Evolutionary conservation across 2,329 filamentous ascomycete genomes (phyloP).

Genomic region (Cordyceps militaris): DNA sequence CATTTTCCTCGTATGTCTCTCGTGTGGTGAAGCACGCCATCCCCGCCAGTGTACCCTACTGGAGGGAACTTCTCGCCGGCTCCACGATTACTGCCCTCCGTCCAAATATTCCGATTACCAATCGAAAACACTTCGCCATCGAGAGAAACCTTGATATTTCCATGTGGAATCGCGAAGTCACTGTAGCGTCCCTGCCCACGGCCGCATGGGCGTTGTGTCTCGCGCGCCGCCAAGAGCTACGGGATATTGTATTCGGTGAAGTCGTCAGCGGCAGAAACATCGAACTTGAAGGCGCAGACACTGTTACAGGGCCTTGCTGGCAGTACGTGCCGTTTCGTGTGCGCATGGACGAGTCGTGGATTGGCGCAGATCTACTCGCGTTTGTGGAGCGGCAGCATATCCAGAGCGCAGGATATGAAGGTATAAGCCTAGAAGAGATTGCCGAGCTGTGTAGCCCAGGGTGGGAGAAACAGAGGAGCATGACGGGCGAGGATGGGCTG

Average conservation of each 20-base stretch:
- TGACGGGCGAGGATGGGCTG: conserved; percentile 15
- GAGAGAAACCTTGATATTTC: conserved; percentile 39
- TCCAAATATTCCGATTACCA: conserved; percentile 30
- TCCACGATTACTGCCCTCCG: conserved; percentile 42
- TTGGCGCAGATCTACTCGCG: conserved; percentile 43
- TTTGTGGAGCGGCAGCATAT: conserved; percentile 52
- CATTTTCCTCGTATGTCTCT: conserved; percentile 41
- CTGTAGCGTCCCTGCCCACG: conserved; percentile 58
- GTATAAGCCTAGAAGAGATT: conserved; percentile 48
- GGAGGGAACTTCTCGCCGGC: conserved; percentile 49
- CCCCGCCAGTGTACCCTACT: conserved; percentile 51
- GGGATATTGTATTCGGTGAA: conserved; percentile 58
- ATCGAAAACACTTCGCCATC: conserved; percentile 34
- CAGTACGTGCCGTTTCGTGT: conserved; percentile 61
- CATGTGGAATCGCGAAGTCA: conserved; percentile 46
- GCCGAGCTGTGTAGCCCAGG: conserved; percentile 36
- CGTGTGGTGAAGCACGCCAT: conserved; percentile 34
- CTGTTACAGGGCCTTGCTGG: conserved; percentile 58
- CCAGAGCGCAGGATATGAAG: conserved; percentile 47
- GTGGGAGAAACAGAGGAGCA: conserved; percentile 26
- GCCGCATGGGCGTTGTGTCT: conserved; percentile 60
- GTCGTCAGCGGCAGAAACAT: conserved; percentile 59
- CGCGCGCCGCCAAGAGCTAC: conserved; percentile 42
- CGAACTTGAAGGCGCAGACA: conserved; percentile 40
- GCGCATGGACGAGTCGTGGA: conserved; percentile 42